Conservation (phyloP, 768 basidiomycete genomes). For the Saitozyma sp. region DNA sequence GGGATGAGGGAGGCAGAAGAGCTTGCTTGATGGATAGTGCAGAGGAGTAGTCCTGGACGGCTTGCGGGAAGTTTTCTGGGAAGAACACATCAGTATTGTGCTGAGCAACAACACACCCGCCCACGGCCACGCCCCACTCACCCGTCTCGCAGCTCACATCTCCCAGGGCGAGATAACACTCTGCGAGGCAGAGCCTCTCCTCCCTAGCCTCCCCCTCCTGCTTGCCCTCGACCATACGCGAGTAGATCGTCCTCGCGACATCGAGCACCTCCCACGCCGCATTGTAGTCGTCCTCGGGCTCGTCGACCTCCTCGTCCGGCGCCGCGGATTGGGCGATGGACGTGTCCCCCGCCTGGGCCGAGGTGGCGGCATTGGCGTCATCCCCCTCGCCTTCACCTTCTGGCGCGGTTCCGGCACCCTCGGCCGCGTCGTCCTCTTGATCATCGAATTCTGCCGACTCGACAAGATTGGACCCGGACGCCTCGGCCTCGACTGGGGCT, state of each 20-base stretch:
- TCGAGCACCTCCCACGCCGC: constrained; percentile 98
- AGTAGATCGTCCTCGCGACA: constrained; percentile 81
- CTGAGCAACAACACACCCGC: too few relatives aligned
- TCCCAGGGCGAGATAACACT: constrained; percentile 84
- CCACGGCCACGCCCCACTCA: constrained; percentile 54
- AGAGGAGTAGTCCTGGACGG: constrained; percentile 79
- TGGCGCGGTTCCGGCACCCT: constrained; percentile 8
- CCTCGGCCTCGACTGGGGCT: constrained; percentile 10
- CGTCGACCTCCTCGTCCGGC: constrained; percentile 47
- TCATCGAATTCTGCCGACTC: constrained; percentile 18
- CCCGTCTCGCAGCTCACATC: constrained; percentile 98
- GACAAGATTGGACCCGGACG: constrained; percentile 11
- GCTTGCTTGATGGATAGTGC: constrained; percentile 71
- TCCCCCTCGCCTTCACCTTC: constrained; percentile 11
- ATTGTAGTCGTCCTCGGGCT: constrained; percentile 93
- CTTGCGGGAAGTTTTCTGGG: constrained; percentile 93
- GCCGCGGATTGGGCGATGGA: constrained; percentile 68
- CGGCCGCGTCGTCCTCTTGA: constrained; percentile 6
- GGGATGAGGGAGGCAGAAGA: constrained; percentile 79
- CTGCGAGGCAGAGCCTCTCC: constrained; percentile 71
- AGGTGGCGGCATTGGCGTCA: constrained; percentile 6
- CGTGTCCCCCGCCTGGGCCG: constrained; percentile 55
- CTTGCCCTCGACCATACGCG: constrained; percentile 63
- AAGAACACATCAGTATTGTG: too few relatives aligned
- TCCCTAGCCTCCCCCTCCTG: constrained; percentile 41